Conservation (phyloP, 176 grass and related monocot species). For the Carex kokanica region DNA sequence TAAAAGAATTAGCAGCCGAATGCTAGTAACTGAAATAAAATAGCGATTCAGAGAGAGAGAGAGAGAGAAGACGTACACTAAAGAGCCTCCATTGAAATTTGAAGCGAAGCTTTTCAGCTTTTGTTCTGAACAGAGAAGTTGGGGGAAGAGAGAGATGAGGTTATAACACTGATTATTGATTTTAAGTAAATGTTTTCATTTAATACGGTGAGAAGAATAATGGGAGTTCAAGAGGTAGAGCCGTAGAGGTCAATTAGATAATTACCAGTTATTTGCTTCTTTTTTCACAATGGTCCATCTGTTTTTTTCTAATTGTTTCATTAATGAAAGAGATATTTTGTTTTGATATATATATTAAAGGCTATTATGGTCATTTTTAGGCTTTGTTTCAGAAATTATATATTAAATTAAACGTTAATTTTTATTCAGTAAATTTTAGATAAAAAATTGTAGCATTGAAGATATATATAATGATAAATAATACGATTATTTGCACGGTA, state of each 20-base stretch:
- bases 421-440: no score
- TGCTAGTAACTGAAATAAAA: background rate
- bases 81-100: slow-evolving; percentile 27
- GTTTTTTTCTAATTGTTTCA: background rate
- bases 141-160: slow-evolving; percentile 17
- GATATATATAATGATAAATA: no score
- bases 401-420: no score
- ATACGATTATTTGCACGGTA: no score
- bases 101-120: slow-evolving; percentile 35
- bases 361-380: background rate
- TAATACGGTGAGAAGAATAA: slow-evolving; percentile 22
- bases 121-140: slow-evolving; percentile 20
- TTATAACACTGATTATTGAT: slow-evolving; percentile 32
- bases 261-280: background rate
- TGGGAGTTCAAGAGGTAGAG: background rate
- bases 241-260: background rate
- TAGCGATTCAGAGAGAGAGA: background rate
- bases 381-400: no score
- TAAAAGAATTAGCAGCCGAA: background rate
- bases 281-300: background rate
- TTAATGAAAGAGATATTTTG: background rate
- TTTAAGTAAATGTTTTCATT: slow-evolving; percentile 14
- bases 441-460: no score
- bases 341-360: background rate
- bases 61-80: slow-evolving; percentile 28